These are phyloP conservation scores for Penstemon barbatus DNA, from an alignment of 257 asterid species.

Conservation along the genomic window DNA sequence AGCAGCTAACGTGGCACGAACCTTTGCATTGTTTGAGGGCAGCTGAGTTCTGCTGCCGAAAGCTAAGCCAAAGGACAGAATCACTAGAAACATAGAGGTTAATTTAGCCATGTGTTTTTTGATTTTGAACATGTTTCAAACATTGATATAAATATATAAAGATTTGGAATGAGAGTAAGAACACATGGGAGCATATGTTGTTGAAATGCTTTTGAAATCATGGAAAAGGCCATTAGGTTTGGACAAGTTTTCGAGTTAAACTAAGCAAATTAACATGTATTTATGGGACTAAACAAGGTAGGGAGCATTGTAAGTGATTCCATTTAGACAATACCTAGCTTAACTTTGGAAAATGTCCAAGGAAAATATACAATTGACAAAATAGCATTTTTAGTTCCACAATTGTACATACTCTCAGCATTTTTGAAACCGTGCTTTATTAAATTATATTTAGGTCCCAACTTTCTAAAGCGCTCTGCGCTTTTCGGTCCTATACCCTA, in stretches of 20 bases:
- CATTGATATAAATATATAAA: slow-evolving; percentile 7
- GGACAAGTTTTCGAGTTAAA: not conserved
- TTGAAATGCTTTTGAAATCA: not conserved
- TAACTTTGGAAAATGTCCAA: too few relatives aligned
- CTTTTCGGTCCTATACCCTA: too few relatives aligned
- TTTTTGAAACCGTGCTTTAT: too few relatives aligned
- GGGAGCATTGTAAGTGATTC: not conserved
- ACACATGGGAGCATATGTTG: slow-evolving; percentile 8
- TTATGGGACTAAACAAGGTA: slow-evolving; percentile 2
- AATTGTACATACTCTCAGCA: too few relatives aligned
- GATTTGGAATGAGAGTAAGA: slow-evolving; percentile 3
- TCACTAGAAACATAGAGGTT: slow-evolving; percentile 4
- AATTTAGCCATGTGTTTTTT: slow-evolving; percentile 19
- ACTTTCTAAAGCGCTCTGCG: too few relatives aligned
- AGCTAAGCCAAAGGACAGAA: slow-evolving; percentile 23
- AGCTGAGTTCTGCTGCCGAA: slow-evolving; percentile 26
- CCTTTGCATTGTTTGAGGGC: not conserved
- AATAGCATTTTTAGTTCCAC: too few relatives aligned
- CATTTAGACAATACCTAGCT: not conserved
- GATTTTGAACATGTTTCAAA: not conserved
- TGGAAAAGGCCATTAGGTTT: not conserved
- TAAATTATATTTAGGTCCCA: too few relatives aligned
- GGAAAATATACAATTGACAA: too few relatives aligned
- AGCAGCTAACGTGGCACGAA: slow-evolving; percentile 6
- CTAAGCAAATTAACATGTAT: slow-evolving; percentile 2